Evolutionary conservation across 2,329 filamentous ascomycete genomes (phyloP).

Genomic region (Aspergillus sclerotialis): DNA sequence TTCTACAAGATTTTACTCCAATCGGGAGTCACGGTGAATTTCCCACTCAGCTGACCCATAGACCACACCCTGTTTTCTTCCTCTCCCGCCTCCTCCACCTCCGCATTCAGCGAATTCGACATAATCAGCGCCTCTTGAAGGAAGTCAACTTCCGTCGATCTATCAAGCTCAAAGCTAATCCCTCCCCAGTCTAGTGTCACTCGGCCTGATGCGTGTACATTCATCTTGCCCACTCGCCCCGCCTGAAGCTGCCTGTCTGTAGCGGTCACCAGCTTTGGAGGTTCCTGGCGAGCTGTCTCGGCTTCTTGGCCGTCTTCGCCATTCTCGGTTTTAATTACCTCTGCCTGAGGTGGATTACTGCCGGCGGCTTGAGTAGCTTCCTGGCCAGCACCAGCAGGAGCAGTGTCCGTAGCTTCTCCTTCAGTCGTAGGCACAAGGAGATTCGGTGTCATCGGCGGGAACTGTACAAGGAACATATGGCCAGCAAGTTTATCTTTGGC

Average conservation of each 20-base stretch:
- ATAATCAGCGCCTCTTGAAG: conserved; percentile 52
- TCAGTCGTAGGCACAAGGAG: conserved; percentile 35
- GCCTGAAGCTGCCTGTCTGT: conserved; percentile 39
- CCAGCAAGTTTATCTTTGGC: conserved; percentile 41
- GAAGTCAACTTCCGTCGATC: conserved; percentile 51
- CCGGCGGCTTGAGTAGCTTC: background rate
- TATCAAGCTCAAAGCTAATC: conserved; percentile 50
- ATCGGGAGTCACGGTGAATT: conserved; percentile 57
- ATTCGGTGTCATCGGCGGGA: conserved; percentile 56
- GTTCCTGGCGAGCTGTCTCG: conserved; percentile 3
- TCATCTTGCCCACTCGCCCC: conserved; percentile 54
- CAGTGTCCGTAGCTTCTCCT: conserved; percentile 4
- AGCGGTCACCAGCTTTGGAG: conserved; percentile 32
- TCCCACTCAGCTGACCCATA: conserved; percentile 57
- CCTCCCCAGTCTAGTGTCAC: conserved; percentile 59
- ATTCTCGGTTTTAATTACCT: conserved; percentile 8
- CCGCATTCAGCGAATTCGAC: conserved; percentile 18
- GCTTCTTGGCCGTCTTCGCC: conserved; percentile 27
- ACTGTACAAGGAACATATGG: conserved; percentile 57
- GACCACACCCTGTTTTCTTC: conserved; percentile 43
- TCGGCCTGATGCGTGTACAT: conserved; percentile 55
- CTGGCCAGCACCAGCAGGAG: no score
- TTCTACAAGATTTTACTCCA: conserved; percentile 48
- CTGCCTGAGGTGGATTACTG: conserved; percentile 1
- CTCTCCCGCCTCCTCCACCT: conserved; percentile 15